Evolutionary conservation across 768 basidiomycete species (phyloP), one percentile per base, ranked within the genome.

Genomic region (Leccinum longicurvipes): DNA sequence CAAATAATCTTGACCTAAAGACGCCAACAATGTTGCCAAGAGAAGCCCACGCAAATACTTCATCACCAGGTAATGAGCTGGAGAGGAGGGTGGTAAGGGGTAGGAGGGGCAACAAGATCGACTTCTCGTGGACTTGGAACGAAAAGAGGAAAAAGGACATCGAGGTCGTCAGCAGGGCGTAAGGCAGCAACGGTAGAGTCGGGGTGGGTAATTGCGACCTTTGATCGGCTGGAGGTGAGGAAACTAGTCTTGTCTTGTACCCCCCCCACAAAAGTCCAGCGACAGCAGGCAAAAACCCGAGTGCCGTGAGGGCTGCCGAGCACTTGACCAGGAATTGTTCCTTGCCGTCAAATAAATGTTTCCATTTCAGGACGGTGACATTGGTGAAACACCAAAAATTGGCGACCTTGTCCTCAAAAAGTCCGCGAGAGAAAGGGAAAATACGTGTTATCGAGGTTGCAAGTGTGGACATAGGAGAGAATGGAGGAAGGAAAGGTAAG

Each of bases 301-400:
- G 45, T 0, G 80, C 79, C 0, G 95, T 97, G 14, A 88, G 68
- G 0, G 68, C 70, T 0, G 87, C 77, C 0, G 93, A 89, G 3
- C 89, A 69, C 59, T 82, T 84, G 53, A 92, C 74, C 7, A 94
- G 78, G 4, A 77, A 65, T 0, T 63, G 66, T 6, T 80, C 76
- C 76, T 77, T 82, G 15, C 70, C 66, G 2, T 41, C 50, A 29
- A 71, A 72, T 11, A 59, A 23, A 27, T 71, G 69, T 48, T 81
- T 84, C 88, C 95, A 97, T 68, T 96, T 97, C 73, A 98, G 70
- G 14, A 89, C 72, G 9, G 66, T 61, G 23, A 95, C 86, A 67
- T 98, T 93, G 17, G 87, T 84, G 29, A 93, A 91, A 70, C 95
- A 97, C 95, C 95, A 98, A 67, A 96, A 91, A 68, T 98, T 98